Evolutionary conservation across 2,329 filamentous ascomycete genomes (phyloP).

Genomic region (Fusarium clavum): DNA sequence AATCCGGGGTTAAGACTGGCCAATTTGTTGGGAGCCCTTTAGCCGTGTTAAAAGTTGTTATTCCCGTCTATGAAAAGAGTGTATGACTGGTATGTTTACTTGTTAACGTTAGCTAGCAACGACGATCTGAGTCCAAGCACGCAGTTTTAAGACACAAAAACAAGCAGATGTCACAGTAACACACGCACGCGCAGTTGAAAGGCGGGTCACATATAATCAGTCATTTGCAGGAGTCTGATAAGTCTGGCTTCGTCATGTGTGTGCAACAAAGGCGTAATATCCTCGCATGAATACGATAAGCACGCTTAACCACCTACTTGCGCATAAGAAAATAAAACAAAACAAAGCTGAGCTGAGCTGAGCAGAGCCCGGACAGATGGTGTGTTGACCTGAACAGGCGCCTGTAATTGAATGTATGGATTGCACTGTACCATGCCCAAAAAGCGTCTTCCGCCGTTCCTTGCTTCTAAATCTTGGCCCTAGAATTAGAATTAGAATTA

Average conservation of each 20-base stretch:
- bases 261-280: slow-evolving; percentile 24
- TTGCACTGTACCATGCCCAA: slow-evolving; percentile 11
- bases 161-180: slow-evolving; percentile 14
- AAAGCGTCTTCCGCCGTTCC: slow-evolving; percentile 33
- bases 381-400: slow-evolving; percentile 24
- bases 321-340: not conserved
- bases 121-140: slow-evolving; percentile 6
- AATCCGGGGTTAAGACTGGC: slow-evolving; percentile 21
- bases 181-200: slow-evolving; percentile 3
- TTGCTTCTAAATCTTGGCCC: slow-evolving; percentile 19
- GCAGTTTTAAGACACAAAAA: slow-evolving; percentile 18
- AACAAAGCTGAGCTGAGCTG: not conserved
- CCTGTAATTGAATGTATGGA: not conserved
- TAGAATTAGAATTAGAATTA: slow-evolving; percentile 19
- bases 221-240: slow-evolving; percentile 2
- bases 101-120: slow-evolving; percentile 1
- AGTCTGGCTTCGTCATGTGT: slow-evolving; percentile 17
- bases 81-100: not conserved
- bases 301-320: slow-evolving; percentile 22
- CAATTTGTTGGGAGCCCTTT: slow-evolving; percentile 24
- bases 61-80: not conserved
- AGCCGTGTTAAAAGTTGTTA: slow-evolving; percentile 13
- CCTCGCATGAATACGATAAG: slow-evolving; percentile 23
- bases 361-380: not conserved
- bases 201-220: slow-evolving; percentile 11